These are phyloP conservation scores for Nitzschia putrida DNA, from an alignment of 108 stramenopile genomes.

Conservation along the genomic window DNA sequence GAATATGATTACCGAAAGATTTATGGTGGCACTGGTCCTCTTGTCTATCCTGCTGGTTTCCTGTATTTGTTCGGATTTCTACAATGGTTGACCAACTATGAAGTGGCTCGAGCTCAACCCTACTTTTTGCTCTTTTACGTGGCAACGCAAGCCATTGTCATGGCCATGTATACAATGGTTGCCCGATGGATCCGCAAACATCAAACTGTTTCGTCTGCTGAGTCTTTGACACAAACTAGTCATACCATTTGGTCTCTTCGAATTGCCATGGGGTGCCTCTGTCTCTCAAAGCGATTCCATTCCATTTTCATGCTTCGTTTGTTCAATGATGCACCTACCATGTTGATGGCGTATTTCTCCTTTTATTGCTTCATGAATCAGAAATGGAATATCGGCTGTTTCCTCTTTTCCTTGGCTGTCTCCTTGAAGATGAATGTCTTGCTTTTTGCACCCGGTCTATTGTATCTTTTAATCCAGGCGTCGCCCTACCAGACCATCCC, in stretches of 20 bases:
- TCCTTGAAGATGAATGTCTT: slow-evolving; percentile 97
- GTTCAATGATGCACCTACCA: slow-evolving; percentile 96
- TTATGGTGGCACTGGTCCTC: slow-evolving; percentile 90
- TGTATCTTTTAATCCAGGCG: slow-evolving; percentile 79
- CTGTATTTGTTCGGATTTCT: slow-evolving; percentile 86
- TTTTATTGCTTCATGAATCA: slow-evolving; percentile 71
- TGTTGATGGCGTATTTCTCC: slow-evolving; percentile 81
- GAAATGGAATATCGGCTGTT: slow-evolving; percentile 82
- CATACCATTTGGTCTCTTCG: slow-evolving; percentile 71
- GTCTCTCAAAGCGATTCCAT: slow-evolving; percentile 89
- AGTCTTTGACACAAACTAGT: not conserved
- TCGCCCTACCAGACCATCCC: slow-evolving; percentile 45
- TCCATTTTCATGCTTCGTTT: slow-evolving; percentile 95
- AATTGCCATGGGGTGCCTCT: slow-evolving; percentile 68
- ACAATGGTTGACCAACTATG: slow-evolving; percentile 62
- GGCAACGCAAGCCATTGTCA: slow-evolving; percentile 58
- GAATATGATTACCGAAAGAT: slow-evolving; percentile 89
- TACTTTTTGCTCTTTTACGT: slow-evolving; percentile 86
- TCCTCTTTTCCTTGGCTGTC: slow-evolving; percentile 89
- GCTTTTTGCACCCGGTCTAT: slow-evolving; percentile 93
- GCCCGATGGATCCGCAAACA: slow-evolving; percentile 21
- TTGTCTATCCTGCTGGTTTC: slow-evolving; percentile 98
- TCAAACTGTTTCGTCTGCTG: slow-evolving; percentile 4
- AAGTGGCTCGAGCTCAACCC: slow-evolving; percentile 77
- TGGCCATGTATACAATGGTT: slow-evolving; percentile 70